A percentile compares a stretch with the other conserved stretches of the same genome.
Evolutionary conservation across 2,329 filamentous ascomycete species (phyloP).

Genomic region (Aspergillus calidoustus): DNA sequence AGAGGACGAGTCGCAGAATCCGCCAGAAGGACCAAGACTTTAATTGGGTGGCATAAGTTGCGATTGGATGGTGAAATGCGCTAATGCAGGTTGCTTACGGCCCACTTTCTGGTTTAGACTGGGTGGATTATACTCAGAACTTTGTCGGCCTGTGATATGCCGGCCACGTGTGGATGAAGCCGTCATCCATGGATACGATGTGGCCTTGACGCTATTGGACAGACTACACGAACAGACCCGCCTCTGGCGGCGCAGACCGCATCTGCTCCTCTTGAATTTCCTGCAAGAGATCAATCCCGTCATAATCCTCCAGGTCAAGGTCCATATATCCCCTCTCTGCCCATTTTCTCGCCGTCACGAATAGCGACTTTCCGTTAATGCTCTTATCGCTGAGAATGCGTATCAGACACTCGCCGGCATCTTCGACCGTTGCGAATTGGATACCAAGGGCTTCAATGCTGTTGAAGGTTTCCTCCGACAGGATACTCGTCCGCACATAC

Average conservation of each 20-base stretch:
- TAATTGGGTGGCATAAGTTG: neutral
- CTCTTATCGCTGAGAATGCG: slow-evolving; percentile 29
- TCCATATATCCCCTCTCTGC: slow-evolving; percentile 39
- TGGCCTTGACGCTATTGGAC: neutral
- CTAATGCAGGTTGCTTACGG: slow-evolving; percentile 22
- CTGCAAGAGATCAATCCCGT: slow-evolving; percentile 30
- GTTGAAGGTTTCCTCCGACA: slow-evolving; percentile 4
- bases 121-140: neutral
- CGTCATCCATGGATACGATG: neutral
- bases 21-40: neutral
- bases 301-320: slow-evolving; percentile 41
- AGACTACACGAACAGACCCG: slow-evolving; percentile 30
- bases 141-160: neutral
- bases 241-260: slow-evolving; percentile 25
- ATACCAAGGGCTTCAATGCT: neutral
- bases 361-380: slow-evolving; percentile 40
- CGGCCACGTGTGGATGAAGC: neutral
- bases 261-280: slow-evolving; percentile 35
- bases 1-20: neutral
- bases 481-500: slow-evolving; percentile 26
- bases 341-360: slow-evolving; percentile 40
- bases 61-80: neutral
- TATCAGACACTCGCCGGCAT: slow-evolving; percentile 8
- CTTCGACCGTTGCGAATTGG: slow-evolving; percentile 2
- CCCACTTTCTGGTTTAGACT: neutral